Evolutionary conservation across 805 yeast species (phyloP).

Genomic region (Ogataea allantospora): DNA sequence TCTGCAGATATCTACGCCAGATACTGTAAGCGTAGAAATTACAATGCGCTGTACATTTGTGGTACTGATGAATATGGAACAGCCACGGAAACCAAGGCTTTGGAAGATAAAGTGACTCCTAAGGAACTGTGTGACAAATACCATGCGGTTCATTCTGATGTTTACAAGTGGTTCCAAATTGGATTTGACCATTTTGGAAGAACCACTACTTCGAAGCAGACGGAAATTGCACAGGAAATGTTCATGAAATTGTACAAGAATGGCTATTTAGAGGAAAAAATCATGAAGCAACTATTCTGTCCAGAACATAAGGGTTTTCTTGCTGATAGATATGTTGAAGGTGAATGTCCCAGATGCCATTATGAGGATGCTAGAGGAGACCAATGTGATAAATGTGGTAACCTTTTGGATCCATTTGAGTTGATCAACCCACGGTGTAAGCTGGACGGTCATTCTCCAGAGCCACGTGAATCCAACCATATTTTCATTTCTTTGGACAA

Average conservation of each 20-base stretch:
- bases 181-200: conserved; percentile 95
- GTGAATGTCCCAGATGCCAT: conserved; percentile 91
- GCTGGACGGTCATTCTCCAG: conserved; percentile 80
- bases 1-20: conserved; percentile 93
- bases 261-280: conserved; percentile 78
- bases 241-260: conserved; percentile 75
- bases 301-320: conserved; percentile 84
- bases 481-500: conserved; percentile 81
- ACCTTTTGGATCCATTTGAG: conserved; percentile 85
- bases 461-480: conserved; percentile 78
- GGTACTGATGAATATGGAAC: conserved; percentile 99
- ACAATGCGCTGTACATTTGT: conserved; percentile 82
- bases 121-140: conserved; percentile 87
- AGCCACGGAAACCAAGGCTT: conserved; percentile 97
- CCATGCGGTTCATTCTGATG: conserved; percentile 79
- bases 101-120: conserved; percentile 91
- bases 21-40: conserved; percentile 83
- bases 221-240: conserved; percentile 93
- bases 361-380: conserved; percentile 99
- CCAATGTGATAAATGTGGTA: conserved; percentile 97
- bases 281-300: conserved; percentile 89
- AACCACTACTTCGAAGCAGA: conserved; percentile 89
- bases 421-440: conserved; percentile 94
- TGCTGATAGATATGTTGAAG: conserved; percentile 97
- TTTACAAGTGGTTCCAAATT: conserved; percentile 95